Percentiles rank a stretch among this genome's conserved stretches.
Evolutionary conservation across 2,329 filamentous ascomycete species (phyloP).

Genomic region (Cercospora janseana): DNA sequence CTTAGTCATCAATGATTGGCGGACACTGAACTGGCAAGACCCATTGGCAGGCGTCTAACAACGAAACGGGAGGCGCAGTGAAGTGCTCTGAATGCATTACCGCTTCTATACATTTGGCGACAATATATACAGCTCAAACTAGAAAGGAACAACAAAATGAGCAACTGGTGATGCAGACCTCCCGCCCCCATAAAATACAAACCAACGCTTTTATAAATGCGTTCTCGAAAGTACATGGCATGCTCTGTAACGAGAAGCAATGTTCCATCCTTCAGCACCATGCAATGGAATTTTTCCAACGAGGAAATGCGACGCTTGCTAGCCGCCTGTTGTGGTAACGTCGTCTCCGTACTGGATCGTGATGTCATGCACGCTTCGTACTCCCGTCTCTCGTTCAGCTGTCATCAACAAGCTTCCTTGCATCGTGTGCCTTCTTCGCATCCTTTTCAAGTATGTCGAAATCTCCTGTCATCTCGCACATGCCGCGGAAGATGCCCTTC

Average conservation of each 20-base stretch:
- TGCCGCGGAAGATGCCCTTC: slow-evolving; percentile 63
- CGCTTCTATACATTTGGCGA: slow-evolving; percentile 7
- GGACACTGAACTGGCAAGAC: no score
- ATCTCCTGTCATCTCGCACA: slow-evolving; percentile 69
- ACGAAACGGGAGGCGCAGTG: neutral
- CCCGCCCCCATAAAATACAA: neutral
- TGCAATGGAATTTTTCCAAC: neutral
- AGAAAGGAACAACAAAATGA: neutral
- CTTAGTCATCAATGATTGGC: slow-evolving; percentile 2
- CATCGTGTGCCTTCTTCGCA: slow-evolving; percentile 54
- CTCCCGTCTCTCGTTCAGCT: slow-evolving; percentile 11
- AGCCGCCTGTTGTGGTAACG: slow-evolving; percentile 8
- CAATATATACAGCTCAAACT: slow-evolving; percentile 7
- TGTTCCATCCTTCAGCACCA: neutral
- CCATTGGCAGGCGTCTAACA: no score
- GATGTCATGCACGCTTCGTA: neutral
- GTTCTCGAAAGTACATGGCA: neutral
- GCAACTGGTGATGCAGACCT: neutral
- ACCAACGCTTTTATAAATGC: slow-evolving; percentile 6
- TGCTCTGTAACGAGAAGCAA: neutral
- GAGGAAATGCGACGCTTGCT: slow-evolving; percentile 6
- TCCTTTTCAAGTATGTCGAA: slow-evolving; percentile 56
- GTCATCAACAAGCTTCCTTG: slow-evolving; percentile 42
- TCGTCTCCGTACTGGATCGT: neutral
- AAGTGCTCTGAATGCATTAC: neutral